Evolutionary conservation across 1,139 yeast species (phyloP), one percentile per base, ranked within the genome.

Genomic region (Hansenula sp.): DNA sequence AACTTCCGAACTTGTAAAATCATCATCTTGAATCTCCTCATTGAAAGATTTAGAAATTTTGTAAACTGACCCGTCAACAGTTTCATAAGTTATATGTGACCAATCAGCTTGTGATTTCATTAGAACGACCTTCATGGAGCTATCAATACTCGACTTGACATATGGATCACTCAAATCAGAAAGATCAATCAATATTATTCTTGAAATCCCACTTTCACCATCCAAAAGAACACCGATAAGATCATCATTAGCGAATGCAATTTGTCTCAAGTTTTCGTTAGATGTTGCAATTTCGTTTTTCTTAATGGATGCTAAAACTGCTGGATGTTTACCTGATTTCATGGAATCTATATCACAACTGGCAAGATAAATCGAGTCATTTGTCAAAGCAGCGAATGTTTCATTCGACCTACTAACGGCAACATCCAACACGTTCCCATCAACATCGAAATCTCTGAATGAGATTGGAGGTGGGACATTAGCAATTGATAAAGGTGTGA

Each of bases 401-500:
- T 74, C 75, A 60, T 85, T 87, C n/a, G 80, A 68, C 37, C 72
- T 65, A 48, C 83, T 77, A 2, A 83, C 77, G 0, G 95, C 84
- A 44, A 79, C 75, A 57, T 84, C 89, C 21, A 73, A 65, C 12
- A 90, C 80, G 44, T 77, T 75, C 2, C 65, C 70, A 9, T 68
- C 70, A 11, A 82, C 66, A 15, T 74, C 76, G 40, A 85, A 64
- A 41, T 82, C 87, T 49, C 96, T 74, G 61, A 76, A 85, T 34
- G 89, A 76, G 60, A 88, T 79, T 35, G 99, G 99, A 1, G 99
- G 99, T 3, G 99, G 99, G 6, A 90, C 94, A 61, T 84, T 89
- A 1, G 97, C 96, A 32, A 84, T 63, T 0, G 85, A 74, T 34
- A 94, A 70, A 0, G 99, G 98, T 0, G 99, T 91, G 28, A 90